Evolutionary conservation across 1,139 yeast genomes (phyloP).

Genomic region (Debaryomycetaceae sp.): DNA sequence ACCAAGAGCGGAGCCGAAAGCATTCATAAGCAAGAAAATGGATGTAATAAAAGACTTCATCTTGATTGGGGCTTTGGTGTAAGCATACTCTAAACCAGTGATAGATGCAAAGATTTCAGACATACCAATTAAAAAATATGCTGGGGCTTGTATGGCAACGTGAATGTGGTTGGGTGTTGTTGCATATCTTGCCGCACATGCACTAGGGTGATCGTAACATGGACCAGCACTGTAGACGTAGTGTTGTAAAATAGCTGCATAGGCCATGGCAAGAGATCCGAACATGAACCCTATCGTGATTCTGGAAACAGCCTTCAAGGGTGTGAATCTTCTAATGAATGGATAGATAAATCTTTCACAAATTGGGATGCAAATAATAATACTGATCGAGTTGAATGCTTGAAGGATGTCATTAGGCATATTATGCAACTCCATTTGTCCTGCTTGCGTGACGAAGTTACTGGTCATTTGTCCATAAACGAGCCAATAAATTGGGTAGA

Average conservation of each 20-base stretch:
- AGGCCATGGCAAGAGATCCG: conserved; percentile 66
- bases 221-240: conserved; percentile 71
- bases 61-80: conserved; percentile 62
- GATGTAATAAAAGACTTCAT: conserved; percentile 70
- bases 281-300: conserved; percentile 74
- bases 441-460: conserved; percentile 65
- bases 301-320: conserved; percentile 67
- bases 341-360: conserved; percentile 55
- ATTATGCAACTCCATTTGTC: conserved; percentile 58
- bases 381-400: conserved; percentile 58
- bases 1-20: conserved; percentile 69
- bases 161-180: conserved; percentile 50
- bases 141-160: conserved; percentile 63
- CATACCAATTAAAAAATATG: conserved; percentile 57
- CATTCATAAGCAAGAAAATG: conserved; percentile 57
- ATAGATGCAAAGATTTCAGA: conserved; percentile 65
- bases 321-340: conserved; percentile 50
- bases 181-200: conserved; percentile 24
- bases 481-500: conserved; percentile 65
- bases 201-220: conserved; percentile 62
- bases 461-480: conserved; percentile 66
- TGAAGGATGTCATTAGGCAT: conserved; percentile 67
- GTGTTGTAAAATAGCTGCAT: conserved; percentile 80
- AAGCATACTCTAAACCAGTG: conserved; percentile 68
- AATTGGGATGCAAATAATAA: conserved; percentile 61